phyloP scores from a whole-genome alignment of 345 rosid species.

The Aquilaria yunnanensis region DNA sequence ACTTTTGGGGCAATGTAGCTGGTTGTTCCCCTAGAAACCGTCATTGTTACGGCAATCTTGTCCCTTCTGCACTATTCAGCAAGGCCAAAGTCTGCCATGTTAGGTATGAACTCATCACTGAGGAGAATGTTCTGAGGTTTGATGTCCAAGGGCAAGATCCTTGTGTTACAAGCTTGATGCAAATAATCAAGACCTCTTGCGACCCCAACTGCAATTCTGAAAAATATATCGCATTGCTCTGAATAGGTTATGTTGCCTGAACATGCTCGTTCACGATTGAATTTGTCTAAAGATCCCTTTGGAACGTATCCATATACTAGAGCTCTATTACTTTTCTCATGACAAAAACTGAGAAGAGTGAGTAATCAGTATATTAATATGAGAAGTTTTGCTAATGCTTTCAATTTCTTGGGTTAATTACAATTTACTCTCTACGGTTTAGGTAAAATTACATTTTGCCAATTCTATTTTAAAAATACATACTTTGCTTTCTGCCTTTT shows the following conservation, averaged over 20 bases:
- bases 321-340: conserved; percentile 18
- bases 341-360: conserved; percentile 33
- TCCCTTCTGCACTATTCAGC: conserved; percentile 29
- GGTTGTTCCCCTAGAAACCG: conserved; percentile 26
- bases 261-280: not conserved
- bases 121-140: conserved; percentile 39
- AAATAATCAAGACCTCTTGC: conserved; percentile 46
- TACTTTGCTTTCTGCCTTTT: no score
- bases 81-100: conserved; percentile 44
- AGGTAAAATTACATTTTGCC: no score
- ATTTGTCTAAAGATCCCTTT: conserved; percentile 36
- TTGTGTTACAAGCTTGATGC: conserved; percentile 38
- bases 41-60: conserved; percentile 25
- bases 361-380: conserved; percentile 18
- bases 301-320: conserved; percentile 26
- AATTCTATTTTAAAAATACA: no score
- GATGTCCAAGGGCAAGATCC: conserved; percentile 40
- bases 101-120: conserved; percentile 27
- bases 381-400: conserved; percentile 28
- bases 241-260: no score
- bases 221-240: conserved; percentile 13
- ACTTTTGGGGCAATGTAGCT: conserved; percentile 46
- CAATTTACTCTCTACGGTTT: no score
- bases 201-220: conserved; percentile 18
- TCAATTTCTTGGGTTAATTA: conserved; percentile 8